These are phyloP conservation scores for Geotrichum macrosporum DNA, from an alignment of 1,139 yeast species.

Conservation along the genomic window DNA sequence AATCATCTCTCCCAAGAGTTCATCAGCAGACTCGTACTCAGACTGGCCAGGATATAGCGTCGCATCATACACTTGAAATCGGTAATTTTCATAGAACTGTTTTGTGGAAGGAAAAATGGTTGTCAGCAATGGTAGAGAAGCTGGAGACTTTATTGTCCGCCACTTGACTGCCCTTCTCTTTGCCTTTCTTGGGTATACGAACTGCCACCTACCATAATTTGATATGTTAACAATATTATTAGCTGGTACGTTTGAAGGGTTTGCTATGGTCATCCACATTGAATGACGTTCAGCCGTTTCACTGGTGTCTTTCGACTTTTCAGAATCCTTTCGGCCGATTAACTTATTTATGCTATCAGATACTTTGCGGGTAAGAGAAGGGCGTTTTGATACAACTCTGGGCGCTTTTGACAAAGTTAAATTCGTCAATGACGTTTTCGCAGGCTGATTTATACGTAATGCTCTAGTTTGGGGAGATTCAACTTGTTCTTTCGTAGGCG, in stretches of 20 bases:
- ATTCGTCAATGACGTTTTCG: too few relatives aligned
- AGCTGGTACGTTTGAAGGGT: constrained; percentile 32
- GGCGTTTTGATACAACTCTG: constrained; percentile 10
- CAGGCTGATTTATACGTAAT: too few relatives aligned
- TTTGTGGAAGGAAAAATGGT: constrained; percentile 65
- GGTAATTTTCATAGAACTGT: constrained; percentile 49
- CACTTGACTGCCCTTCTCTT: constrained; percentile 73
- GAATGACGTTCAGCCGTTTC: constrained; percentile 19
- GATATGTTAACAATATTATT: constrained; percentile 30
- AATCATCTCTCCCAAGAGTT: constrained; percentile 80
- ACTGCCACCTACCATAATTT: constrained; percentile 73
- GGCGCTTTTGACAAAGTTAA: too few relatives aligned
- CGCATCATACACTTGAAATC: constrained; percentile 60
- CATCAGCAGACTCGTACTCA: constrained; percentile 52
- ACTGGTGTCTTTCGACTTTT: neutral
- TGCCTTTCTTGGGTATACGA: constrained; percentile 70
- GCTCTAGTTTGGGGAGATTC: too few relatives aligned
- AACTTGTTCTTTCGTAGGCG: too few relatives aligned
- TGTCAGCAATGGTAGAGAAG: constrained; percentile 79
- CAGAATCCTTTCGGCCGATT: constrained; percentile 4
- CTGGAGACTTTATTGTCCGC: constrained; percentile 91
- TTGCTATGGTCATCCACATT: constrained; percentile 32
- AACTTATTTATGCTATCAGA: neutral
- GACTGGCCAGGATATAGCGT: constrained; percentile 53
- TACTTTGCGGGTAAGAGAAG: neutral